These are phyloP conservation scores for Komagataella ulmi DNA, from an alignment of 805 yeast genomes.

Conservation along the genomic window DNA sequence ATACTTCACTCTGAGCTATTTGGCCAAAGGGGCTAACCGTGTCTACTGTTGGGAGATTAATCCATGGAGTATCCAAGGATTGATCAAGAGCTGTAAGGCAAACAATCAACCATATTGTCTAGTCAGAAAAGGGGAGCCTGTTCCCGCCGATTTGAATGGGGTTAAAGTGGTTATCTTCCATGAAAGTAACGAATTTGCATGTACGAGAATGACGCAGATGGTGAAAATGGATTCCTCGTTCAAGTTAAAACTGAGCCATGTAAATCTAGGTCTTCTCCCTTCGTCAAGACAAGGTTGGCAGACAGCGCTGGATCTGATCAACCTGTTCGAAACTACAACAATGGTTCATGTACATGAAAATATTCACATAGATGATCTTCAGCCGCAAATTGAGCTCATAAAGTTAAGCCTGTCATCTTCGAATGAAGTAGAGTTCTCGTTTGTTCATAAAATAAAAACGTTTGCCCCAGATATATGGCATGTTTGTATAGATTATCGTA, in stretches of 20 bases:
- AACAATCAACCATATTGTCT: constrained; percentile 28
- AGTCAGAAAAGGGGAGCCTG: constrained; percentile 14
- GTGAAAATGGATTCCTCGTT: neutral
- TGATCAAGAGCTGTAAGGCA: constrained; percentile 35
- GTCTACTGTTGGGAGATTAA: constrained; percentile 75
- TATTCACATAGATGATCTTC: constrained; percentile 31
- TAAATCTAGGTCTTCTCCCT: constrained; percentile 74
- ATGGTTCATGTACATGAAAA: constrained; percentile 66
- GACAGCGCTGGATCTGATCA: constrained; percentile 19
- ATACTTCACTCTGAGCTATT: constrained; percentile 62
- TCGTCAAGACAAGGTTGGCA: constrained; percentile 53
- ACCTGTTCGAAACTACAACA: constrained; percentile 8
- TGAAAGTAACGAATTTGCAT: constrained; percentile 48
- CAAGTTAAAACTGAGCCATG: constrained; percentile 30
- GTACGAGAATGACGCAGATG: constrained; percentile 21
- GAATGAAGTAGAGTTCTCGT: constrained; percentile 13
- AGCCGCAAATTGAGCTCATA: constrained; percentile 14
- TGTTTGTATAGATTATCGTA: constrained; percentile 33
- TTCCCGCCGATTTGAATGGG: constrained; percentile 12
- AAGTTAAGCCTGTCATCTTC: neutral
- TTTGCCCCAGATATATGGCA: constrained; percentile 87
- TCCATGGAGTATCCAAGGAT: constrained; percentile 73
- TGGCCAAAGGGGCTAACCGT: constrained; percentile 34
- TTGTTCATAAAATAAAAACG: constrained; percentile 60
- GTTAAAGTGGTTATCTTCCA: constrained; percentile 34